Evolutionary conservation across 148 eudicot genomes (phyloP).

Genomic region (Spergularia bocconei): DNA sequence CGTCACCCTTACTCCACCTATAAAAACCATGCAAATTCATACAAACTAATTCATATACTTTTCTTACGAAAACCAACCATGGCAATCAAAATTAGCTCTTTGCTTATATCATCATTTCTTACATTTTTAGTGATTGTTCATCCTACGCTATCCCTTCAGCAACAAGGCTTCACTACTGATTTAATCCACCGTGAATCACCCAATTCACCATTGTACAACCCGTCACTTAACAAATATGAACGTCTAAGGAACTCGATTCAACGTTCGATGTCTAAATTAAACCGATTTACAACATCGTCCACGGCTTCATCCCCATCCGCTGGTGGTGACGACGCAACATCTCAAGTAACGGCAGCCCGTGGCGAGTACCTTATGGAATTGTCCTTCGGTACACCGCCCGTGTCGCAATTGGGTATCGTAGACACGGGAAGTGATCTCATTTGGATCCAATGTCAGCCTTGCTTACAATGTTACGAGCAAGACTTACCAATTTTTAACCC

Average conservation of each 20-base stretch:
- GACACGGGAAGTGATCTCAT: conserved; percentile 32
- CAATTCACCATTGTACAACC: conserved; percentile 34
- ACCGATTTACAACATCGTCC: background rate
- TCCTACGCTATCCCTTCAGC: conserved; percentile 1
- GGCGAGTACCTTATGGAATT: conserved; percentile 32
- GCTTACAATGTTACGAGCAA: conserved; percentile 17
- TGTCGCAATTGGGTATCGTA: conserved; percentile 11
- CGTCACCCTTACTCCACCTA: background rate
- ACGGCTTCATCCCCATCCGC: background rate
- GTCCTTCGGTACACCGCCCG: conserved; percentile 29
- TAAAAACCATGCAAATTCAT: background rate
- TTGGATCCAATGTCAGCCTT: conserved; percentile 32
- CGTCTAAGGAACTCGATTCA: conserved; percentile 24
- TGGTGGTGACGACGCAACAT: background rate
- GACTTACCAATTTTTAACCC: conserved; percentile 23
- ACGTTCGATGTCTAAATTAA: conserved; percentile 32
- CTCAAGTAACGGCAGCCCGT: background rate
- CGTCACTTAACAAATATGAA: conserved; percentile 26
- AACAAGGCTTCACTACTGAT: conserved; percentile 30
- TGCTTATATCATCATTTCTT: background rate
- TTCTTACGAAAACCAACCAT: conserved; percentile 11
- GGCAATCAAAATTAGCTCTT: conserved; percentile 5
- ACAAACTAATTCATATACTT: background rate
- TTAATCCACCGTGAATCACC: conserved; percentile 54
- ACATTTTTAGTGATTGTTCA: background rate